phyloP scores from a whole-genome alignment of 371 early-diverging fungal species.

The Mortierella sp. region DNA sequence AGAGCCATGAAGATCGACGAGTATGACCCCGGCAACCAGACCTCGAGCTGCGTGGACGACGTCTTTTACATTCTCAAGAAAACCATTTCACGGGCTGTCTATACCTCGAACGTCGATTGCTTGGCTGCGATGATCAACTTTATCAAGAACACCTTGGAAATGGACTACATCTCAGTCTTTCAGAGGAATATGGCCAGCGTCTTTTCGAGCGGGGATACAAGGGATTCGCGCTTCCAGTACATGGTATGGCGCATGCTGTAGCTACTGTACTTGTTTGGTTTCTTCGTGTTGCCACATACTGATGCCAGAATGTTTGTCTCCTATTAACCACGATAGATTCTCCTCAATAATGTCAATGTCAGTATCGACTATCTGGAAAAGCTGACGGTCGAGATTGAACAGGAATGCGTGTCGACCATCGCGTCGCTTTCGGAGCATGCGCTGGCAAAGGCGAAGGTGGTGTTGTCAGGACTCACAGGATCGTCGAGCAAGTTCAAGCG shows the following conservation, averaged over 20 bases:
- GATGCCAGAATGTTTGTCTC: neutral
- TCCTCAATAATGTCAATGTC: conserved; percentile 88
- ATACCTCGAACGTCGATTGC: conserved; percentile 78
- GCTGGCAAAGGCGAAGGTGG: conserved; percentile 64
- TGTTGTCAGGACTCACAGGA: conserved; percentile 67
- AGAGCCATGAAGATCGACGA: conserved; percentile 75
- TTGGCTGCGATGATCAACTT: conserved; percentile 73
- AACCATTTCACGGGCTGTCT: conserved; percentile 77
- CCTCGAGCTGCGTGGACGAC: conserved; percentile 93
- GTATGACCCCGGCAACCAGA: conserved; percentile 64
- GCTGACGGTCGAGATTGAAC: conserved; percentile 73
- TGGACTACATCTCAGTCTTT: conserved; percentile 73
- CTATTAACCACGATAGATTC: conserved; percentile 55
- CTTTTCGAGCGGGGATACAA: conserved; percentile 66
- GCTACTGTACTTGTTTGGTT: neutral
- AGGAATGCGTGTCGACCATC: conserved; percentile 63
- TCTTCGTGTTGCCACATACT: neutral
- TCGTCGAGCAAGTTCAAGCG: conserved; percentile 73
- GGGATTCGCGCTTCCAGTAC: conserved; percentile 70
- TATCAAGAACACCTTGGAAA: conserved; percentile 73
- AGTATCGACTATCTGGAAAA: conserved; percentile 81
- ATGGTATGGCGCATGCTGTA: conserved; percentile 61
- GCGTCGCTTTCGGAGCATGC: conserved; percentile 63
- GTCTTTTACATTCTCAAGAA: conserved; percentile 91
- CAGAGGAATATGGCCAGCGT: conserved; percentile 71